Evolutionary conservation across 768 basidiomycete species (phyloP).

Genomic region (Boletellus ananas): DNA sequence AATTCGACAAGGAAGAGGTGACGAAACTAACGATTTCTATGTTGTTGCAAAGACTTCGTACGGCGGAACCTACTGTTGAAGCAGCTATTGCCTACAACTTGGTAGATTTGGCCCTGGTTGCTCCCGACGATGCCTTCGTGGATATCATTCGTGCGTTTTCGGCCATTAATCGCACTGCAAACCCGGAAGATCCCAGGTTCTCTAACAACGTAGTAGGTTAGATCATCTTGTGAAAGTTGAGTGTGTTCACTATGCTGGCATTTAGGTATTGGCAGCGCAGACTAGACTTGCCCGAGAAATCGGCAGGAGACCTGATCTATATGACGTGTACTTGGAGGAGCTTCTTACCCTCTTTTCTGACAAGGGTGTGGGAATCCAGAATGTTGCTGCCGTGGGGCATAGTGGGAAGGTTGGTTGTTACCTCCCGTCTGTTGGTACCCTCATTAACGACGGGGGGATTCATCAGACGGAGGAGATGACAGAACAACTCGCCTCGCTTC

Average conservation of each 20-base stretch:
- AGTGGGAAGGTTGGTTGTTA: slow-evolving; percentile 54
- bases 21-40: slow-evolving; percentile 88
- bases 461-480: slow-evolving; percentile 75
- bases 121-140: slow-evolving; percentile 69
- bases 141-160: slow-evolving; percentile 88
- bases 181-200: slow-evolving; percentile 82
- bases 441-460: slow-evolving; percentile 4
- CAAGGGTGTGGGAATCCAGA: slow-evolving; percentile 89
- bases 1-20: slow-evolving; percentile 85
- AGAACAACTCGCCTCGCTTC: slow-evolving; percentile 79
- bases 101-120: slow-evolving; percentile 81
- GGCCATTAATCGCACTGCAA: slow-evolving; percentile 77
- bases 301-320: slow-evolving; percentile 68
- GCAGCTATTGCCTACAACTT: slow-evolving; percentile 90
- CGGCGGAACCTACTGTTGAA: slow-evolving; percentile 84
- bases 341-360: slow-evolving; percentile 83
- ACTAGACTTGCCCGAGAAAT: slow-evolving; percentile 84
- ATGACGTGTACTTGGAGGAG: slow-evolving; percentile 78
- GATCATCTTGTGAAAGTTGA: neutral
- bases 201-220: slow-evolving; percentile 81
- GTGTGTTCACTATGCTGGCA: neutral
- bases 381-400: slow-evolving; percentile 62
- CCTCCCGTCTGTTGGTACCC: slow-evolving; percentile 3
- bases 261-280: slow-evolving; percentile 83
- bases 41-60: slow-evolving; percentile 82